A percentile compares a stretch with the other conserved stretches of the same genome.
Evolutionary conservation across 495 filamentous ascomycete species (phyloP).

Genomic region (Hypoxylon crocopeplum): DNA sequence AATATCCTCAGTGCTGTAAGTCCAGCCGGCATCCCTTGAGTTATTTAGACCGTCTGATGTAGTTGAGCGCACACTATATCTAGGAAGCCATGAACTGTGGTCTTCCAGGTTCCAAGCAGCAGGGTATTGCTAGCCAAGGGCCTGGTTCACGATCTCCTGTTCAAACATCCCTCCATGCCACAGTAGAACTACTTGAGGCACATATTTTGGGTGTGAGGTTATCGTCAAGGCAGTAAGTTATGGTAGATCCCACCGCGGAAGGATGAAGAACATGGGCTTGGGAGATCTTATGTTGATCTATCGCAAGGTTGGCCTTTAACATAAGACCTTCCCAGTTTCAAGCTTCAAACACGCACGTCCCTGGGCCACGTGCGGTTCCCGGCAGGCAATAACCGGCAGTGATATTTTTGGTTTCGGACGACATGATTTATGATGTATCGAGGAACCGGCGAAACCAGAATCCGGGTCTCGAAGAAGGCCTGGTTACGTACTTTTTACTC

Average conservation of each 20-base stretch:
- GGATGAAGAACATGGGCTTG: neutral
- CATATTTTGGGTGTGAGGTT: slow-evolving; percentile 21
- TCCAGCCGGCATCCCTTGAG: neutral
- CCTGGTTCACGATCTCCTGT: slow-evolving; percentile 14
- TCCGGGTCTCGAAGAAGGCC: neutral
- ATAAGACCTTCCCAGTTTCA: slow-evolving; percentile 35
- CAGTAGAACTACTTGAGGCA: neutral
- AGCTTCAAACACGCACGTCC: slow-evolving; percentile 33
- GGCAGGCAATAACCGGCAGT: neutral
- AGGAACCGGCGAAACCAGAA: neutral
- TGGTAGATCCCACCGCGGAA: neutral
- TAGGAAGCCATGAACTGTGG: neutral
- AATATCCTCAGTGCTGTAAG: neutral
- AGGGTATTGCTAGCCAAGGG: neutral
- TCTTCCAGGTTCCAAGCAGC: neutral
- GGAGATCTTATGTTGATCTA: slow-evolving; percentile 28
- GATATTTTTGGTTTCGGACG: slow-evolving; percentile 2
- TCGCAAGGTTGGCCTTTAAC: slow-evolving; percentile 25
- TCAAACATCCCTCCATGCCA: neutral
- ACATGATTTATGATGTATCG: slow-evolving; percentile 12
- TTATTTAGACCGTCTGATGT: neutral
- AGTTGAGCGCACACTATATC: neutral
- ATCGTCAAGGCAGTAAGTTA: slow-evolving; percentile 11
- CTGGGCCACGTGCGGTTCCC: slow-evolving; percentile 23
- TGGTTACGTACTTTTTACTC: neutral